A percentile compares a stretch with the other conserved stretches of the same genome.
Conservation (phyloP, 1,284 basidiomycete genomes). For the Sanghuangporus sanghuang region DNA sequence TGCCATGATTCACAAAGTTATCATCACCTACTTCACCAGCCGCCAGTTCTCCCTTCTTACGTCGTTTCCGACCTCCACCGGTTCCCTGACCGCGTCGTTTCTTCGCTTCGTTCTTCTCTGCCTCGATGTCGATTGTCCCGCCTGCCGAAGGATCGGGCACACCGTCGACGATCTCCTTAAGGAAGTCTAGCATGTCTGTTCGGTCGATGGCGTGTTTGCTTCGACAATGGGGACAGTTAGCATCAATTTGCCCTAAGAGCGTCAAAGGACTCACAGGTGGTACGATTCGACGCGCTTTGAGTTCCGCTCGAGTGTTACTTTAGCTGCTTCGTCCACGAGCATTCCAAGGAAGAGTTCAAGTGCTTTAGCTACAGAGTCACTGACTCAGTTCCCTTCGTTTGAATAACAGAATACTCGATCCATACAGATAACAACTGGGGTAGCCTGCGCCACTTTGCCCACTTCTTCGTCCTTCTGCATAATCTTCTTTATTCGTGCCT, state of each 20-base stretch:
- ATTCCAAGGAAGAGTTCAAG: constrained; percentile 90
- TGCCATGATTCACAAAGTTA: constrained; percentile 23
- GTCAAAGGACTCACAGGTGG: constrained; percentile 73
- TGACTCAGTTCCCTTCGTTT: not conserved
- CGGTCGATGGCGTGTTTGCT: constrained; percentile 94
- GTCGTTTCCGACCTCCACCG: constrained; percentile 36
- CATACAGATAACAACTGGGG: constrained; percentile 96
- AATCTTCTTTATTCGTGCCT: constrained; percentile 98
- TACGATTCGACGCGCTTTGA: constrained; percentile 91
- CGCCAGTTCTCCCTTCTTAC: constrained; percentile 42
- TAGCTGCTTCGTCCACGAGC: constrained; percentile 81
- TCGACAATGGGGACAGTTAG: not conserved
- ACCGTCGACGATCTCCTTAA: constrained; percentile 89
- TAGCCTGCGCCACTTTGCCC: constrained; percentile 96
- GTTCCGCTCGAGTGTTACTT: constrained; percentile 77
- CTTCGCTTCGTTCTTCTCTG: constrained; percentile 37
- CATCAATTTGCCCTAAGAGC: not conserved
- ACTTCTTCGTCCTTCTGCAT: constrained; percentile 99
- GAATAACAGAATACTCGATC: constrained; percentile 21
- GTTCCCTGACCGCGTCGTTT: constrained; percentile 31
- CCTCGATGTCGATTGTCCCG: constrained; percentile 67
- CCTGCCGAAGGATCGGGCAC: constrained; percentile 87
- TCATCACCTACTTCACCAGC: constrained; percentile 26
- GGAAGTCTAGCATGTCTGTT: constrained; percentile 90
- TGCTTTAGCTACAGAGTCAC: constrained; percentile 72